These are phyloP conservation scores for Microthlaspi erraticum DNA, from an alignment of 345 rosid species.

Conservation along the genomic window DNA sequence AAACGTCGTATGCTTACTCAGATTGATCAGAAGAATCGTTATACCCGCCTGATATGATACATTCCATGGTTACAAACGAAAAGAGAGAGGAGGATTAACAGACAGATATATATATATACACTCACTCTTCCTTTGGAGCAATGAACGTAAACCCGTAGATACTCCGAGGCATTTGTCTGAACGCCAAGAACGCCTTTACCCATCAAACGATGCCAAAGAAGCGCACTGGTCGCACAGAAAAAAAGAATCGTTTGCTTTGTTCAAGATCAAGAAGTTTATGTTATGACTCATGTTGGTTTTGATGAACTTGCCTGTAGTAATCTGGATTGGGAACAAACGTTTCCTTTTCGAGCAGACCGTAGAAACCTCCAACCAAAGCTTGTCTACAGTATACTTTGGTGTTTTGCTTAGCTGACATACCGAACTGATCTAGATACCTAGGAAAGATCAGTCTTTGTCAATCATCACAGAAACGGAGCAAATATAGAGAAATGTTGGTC, in stretches of 20 bases:
- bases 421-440: constrained; percentile 96
- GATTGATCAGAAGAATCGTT: constrained; percentile 79
- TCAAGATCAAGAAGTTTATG: not conserved
- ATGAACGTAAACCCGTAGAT: constrained; percentile 77
- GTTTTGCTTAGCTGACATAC: constrained; percentile 75
- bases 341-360: constrained; percentile 75
- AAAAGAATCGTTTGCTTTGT: not conserved
- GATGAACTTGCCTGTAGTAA: constrained; percentile 75
- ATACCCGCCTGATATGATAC: constrained; percentile 66
- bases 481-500: not conserved
- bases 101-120: constrained; percentile 36
- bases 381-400: constrained; percentile 95
- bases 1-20: constrained; percentile 70
- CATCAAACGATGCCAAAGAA: constrained; percentile 96
- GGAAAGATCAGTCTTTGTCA: not conserved
- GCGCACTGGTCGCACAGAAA: constrained; percentile 58
- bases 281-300: not conserved
- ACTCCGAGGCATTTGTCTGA: constrained; percentile 58
- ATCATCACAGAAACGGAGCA: not conserved
- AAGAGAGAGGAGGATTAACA: constrained; percentile 26
- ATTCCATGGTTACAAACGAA: constrained; percentile 35
- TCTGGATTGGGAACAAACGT: constrained; percentile 83
- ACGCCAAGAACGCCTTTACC: constrained; percentile 78
- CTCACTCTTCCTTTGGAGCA: constrained; percentile 93
- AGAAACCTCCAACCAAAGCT: constrained; percentile 87